Conservation (phyloP, 768 basidiomycete species). For the Mycena metata region DNA sequence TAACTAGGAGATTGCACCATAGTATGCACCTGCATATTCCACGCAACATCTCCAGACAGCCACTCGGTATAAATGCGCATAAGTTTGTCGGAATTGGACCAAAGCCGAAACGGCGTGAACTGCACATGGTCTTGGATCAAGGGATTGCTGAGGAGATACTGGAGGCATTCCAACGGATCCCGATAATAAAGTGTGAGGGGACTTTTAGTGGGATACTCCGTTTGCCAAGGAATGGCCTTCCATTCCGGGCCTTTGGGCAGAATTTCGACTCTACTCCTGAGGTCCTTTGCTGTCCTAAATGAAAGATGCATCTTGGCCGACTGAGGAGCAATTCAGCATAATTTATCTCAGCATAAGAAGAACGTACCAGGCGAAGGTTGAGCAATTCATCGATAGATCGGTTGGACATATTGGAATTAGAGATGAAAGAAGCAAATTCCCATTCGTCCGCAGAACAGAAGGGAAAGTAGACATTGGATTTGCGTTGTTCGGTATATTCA, state of each 20-base stretch:
- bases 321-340: not conserved
- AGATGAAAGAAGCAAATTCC: not conserved
- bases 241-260: conserved; percentile 9
- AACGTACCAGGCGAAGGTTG: not conserved
- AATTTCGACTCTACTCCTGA: not conserved
- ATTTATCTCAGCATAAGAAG: not conserved
- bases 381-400: not conserved
- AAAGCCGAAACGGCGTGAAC: conserved; percentile 34
- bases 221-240: not conserved
- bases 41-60: conserved; percentile 41
- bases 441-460: no score
- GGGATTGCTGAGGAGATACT: conserved; percentile 2
- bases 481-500: no score
- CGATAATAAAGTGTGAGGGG: conserved; percentile 3
- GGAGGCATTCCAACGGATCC: conserved; percentile 5
- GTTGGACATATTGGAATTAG: not conserved
- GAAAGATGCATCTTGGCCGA: conserved; percentile 6
- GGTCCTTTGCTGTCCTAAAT: not conserved
- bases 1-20: no score
- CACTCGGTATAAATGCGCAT: conserved; percentile 41
- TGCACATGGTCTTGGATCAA: conserved; percentile 1
- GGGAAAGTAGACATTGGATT: no score
- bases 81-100: conserved; percentile 22
- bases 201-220: not conserved
- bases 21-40: conserved; percentile 38